Conservation (phyloP, 768 basidiomycete species). For the Amanita rubescens region DNA sequence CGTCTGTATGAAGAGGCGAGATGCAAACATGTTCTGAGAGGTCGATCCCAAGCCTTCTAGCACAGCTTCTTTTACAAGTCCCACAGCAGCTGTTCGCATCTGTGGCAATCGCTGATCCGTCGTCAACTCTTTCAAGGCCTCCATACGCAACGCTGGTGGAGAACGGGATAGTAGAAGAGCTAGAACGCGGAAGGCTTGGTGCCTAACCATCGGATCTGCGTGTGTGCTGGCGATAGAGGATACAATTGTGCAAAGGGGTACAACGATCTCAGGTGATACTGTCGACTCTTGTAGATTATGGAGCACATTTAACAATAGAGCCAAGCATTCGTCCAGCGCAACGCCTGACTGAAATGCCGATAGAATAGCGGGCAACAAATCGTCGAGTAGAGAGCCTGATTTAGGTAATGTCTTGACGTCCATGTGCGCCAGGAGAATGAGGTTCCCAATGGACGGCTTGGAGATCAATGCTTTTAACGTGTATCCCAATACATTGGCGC, state of each 20-base stretch:
- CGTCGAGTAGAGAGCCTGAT: background rate
- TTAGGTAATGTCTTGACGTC: constrained; percentile 2
- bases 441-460: constrained; percentile 22
- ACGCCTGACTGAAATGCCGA: constrained; percentile 30
- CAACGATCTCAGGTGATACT: constrained; percentile 34
- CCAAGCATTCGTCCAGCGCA: constrained; percentile 51
- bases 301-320: constrained; percentile 39
- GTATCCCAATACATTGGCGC: constrained; percentile 27
- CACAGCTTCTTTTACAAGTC: constrained; percentile 60
- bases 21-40: constrained; percentile 41
- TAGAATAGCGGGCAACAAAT: background rate
- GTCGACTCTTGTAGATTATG: constrained; percentile 16
- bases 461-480: constrained; percentile 9
- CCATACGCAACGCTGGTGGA: constrained; percentile 41
- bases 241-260: constrained; percentile 42
- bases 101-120: constrained; percentile 45
- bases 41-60: constrained; percentile 37
- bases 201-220: constrained; percentile 48
- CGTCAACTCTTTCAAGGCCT: constrained; percentile 48
- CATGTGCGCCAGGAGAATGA: constrained; percentile 19
- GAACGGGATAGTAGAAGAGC: constrained; percentile 43
- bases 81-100: constrained; percentile 63
- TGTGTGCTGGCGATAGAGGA: constrained; percentile 55
- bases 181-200: constrained; percentile 54
- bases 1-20: constrained; percentile 44